Percentiles rank a stretch among this genome's conserved stretches.
Conservation (phyloP, 768 basidiomycete genomes). For the Pleurotus giganteus region DNA sequence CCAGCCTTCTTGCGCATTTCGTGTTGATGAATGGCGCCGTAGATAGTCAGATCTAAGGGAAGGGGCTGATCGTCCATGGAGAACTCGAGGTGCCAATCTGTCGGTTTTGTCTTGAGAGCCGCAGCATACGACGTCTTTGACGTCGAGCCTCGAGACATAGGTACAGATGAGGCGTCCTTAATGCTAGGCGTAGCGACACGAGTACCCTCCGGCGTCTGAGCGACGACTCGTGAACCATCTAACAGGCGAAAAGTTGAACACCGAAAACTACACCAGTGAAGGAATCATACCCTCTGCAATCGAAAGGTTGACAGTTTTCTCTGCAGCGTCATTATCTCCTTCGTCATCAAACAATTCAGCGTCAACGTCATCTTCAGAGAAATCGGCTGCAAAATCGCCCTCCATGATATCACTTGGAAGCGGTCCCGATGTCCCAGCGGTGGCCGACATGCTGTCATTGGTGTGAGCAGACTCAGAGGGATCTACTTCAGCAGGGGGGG, state of each 20-base stretch:
- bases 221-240: slow-evolving; percentile 94
- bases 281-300: slow-evolving; percentile 67
- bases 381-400: slow-evolving; percentile 66
- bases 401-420: slow-evolving; percentile 61
- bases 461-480: slow-evolving; percentile 6
- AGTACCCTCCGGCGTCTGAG: slow-evolving; percentile 96
- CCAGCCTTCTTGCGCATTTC: slow-evolving; percentile 76
- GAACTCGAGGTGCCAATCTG: slow-evolving; percentile 97
- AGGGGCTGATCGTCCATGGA: slow-evolving; percentile 86
- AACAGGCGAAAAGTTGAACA: slow-evolving; percentile 12
- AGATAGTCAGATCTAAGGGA: slow-evolving; percentile 88
- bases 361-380: slow-evolving; percentile 86
- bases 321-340: slow-evolving; percentile 63
- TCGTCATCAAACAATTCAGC: slow-evolving; percentile 88
- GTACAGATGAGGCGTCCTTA: slow-evolving; percentile 25
- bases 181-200: slow-evolving; percentile 82
- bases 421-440: slow-evolving; percentile 33
- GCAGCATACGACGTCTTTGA: slow-evolving; percentile 82
- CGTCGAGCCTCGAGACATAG: slow-evolving; percentile 26
- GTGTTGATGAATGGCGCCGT: slow-evolving; percentile 93
- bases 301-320: slow-evolving; percentile 85
- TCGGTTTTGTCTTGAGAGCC: slow-evolving; percentile 88
- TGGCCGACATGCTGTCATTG: slow-evolving; percentile 14
- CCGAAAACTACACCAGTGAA: not conserved
- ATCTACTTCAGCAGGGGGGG: not conserved